Evolutionary conservation across 169 alveolate genomes (phyloP).

Genomic region (Cryptosporidium sp.): DNA sequence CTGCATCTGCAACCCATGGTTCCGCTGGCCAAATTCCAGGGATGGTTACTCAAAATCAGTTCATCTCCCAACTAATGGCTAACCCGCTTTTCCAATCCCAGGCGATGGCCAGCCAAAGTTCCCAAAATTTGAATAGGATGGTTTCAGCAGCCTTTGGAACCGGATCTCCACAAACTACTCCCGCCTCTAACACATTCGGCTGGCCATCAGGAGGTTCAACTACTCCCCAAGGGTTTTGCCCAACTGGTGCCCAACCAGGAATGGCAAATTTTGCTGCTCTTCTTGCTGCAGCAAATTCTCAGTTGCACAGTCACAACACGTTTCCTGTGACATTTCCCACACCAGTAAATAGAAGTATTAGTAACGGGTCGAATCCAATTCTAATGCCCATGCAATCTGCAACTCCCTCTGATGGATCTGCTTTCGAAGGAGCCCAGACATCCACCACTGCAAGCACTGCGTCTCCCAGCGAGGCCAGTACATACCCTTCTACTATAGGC

Average conservation of each 20-base stretch:
- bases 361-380: conserved; percentile 4
- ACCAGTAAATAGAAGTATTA: conserved; percentile 39
- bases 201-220: conserved; percentile 10
- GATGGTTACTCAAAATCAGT: conserved; percentile 16
- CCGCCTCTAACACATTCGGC: conserved; percentile 1
- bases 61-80: conserved; percentile 37
- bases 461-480: conserved; percentile 12
- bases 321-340: conserved; percentile 17
- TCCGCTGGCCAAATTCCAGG: neutral
- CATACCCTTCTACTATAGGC: neutral
- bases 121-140: conserved; percentile 6
- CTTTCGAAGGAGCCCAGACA: conserved; percentile 52
- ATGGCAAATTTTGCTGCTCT: conserved; percentile 61
- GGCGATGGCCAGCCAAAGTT: conserved; percentile 16
- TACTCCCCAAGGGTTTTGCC: conserved; percentile 21
- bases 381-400: conserved; percentile 60
- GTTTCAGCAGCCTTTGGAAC: conserved; percentile 49
- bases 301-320: neutral
- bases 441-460: conserved; percentile 28
- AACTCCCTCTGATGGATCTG: conserved; percentile 74
- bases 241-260: conserved; percentile 19
- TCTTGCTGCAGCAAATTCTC: conserved; percentile 72
- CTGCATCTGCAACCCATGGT: neutral
- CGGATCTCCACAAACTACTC: conserved; percentile 15
- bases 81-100: conserved; percentile 31